phyloP scores from a whole-genome alignment of 768 basidiomycete species.

The Galerina marginata region DNA sequence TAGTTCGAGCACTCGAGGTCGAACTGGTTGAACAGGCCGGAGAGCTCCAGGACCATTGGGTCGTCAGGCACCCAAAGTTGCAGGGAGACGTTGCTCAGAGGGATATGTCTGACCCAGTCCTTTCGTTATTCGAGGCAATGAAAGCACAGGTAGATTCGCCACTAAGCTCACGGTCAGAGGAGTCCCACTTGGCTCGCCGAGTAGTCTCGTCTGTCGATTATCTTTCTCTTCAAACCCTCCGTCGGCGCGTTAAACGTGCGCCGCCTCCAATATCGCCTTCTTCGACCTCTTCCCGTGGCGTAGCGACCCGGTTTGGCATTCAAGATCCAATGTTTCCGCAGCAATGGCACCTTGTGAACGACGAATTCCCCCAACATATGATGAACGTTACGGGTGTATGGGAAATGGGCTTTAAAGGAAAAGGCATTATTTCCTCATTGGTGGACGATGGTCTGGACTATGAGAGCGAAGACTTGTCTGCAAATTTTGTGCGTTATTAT shows the following conservation, averaged over 20 bases:
- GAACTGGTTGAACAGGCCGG: conserved; percentile 91
- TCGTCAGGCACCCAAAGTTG: conserved; percentile 67
- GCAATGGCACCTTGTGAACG: conserved; percentile 97
- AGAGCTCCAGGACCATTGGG: conserved; percentile 81
- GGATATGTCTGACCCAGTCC: conserved; percentile 50
- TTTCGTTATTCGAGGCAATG: conserved; percentile 53
- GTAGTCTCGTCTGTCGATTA: conserved; percentile 63
- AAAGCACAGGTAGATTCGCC: conserved; percentile 38
- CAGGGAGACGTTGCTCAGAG: conserved; percentile 30
- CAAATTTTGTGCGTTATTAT: conserved; percentile 81
- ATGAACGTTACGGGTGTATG: conserved; percentile 95
- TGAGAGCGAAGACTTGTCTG: conserved; percentile 81
- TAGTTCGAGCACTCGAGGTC: conserved; percentile 66
- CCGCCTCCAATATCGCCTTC: conserved; percentile 60
- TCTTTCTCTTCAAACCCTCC: conserved; percentile 66
- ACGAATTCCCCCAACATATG: conserved; percentile 76
- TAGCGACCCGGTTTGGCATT: conserved; percentile 69
- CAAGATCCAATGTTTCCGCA: conserved; percentile 79
- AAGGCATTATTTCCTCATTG: conserved; percentile 84
- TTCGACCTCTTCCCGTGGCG: conserved; percentile 44
- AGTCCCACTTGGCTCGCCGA: conserved; percentile 42
- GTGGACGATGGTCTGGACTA: conserved; percentile 97
- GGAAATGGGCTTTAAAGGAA: conserved; percentile 89
- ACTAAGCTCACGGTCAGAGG: conserved; percentile 48
- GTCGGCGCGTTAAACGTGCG: conserved; percentile 74